These are phyloP conservation scores for Suillus occidentalis DNA, from an alignment of 768 basidiomycete genomes.

Conservation along the genomic window DNA sequence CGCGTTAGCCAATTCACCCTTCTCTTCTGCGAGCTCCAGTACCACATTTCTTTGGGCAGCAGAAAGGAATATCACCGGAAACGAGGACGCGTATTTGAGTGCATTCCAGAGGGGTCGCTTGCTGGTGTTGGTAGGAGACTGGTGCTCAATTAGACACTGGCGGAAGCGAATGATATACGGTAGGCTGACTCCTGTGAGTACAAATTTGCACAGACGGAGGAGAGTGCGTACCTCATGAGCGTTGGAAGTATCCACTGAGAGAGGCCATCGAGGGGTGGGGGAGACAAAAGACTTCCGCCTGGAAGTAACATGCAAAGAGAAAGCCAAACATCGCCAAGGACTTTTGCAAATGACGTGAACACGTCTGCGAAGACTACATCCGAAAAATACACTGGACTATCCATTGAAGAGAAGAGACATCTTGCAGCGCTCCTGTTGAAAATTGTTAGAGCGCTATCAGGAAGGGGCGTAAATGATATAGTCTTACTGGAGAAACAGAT, in stretches of 20 bases:
- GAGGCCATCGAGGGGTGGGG: constrained; percentile 63
- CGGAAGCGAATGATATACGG: constrained; percentile 91
- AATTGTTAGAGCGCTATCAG: neutral
- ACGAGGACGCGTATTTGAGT: constrained; percentile 93
- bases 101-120: constrained; percentile 85
- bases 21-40: constrained; percentile 52
- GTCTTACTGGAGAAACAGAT: constrained; percentile 76
- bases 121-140: constrained; percentile 57
- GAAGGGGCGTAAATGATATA: neutral
- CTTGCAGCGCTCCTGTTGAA: constrained; percentile 63
- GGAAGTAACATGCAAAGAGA: constrained; percentile 85
- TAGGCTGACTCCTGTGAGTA: constrained; percentile 43
- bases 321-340: constrained; percentile 92
- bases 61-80: constrained; percentile 93
- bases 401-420: constrained; percentile 66
- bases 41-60: constrained; percentile 81
- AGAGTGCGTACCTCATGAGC: constrained; percentile 74
- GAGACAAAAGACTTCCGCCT: constrained; percentile 69
- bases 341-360: constrained; percentile 95
- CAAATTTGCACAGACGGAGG: neutral
- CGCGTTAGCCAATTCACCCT: constrained; percentile 43
- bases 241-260: constrained; percentile 75
- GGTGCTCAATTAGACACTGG: constrained; percentile 91
- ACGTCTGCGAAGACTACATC: constrained; percentile 96
- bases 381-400: constrained; percentile 74